phyloP scores from a whole-genome alignment of 495 filamentous ascomycete species.

The Penicillium alfredii region DNA sequence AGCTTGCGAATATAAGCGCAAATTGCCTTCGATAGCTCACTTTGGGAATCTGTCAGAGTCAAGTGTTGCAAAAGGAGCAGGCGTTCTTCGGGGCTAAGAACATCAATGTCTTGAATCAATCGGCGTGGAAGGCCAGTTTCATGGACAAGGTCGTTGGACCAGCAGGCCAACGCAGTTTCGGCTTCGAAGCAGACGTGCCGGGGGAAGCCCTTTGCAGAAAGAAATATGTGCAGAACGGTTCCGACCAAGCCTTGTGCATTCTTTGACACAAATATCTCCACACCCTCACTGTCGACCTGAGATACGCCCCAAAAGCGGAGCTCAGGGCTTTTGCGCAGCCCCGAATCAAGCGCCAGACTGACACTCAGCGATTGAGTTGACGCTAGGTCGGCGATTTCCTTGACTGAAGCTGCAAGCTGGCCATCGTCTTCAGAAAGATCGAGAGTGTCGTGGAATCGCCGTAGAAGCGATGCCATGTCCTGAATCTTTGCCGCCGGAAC shows the following conservation, averaged over 20 bases:
- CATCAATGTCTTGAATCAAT: constrained; percentile 46
- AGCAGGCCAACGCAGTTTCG: constrained; percentile 41
- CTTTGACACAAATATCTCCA: constrained; percentile 51
- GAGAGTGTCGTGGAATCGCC: constrained; percentile 27
- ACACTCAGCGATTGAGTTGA: constrained; percentile 29
- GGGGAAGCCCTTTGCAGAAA: constrained; percentile 44
- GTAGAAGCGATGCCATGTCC: constrained; percentile 27
- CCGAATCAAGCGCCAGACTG: constrained; percentile 48
- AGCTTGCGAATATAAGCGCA: constrained; percentile 41
- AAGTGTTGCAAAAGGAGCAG: constrained; percentile 48
- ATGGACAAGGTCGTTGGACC: constrained; percentile 29
- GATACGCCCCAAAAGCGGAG: constrained; percentile 53
- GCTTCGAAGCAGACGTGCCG: constrained; percentile 48
- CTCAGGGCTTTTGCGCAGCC: constrained; percentile 43
- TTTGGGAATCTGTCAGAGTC: constrained; percentile 30
- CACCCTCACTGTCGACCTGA: constrained; percentile 35
- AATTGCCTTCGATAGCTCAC: constrained; percentile 26
- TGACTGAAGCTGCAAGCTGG: constrained; percentile 23
- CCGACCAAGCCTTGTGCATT: constrained; percentile 44
- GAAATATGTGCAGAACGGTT: constrained; percentile 51
- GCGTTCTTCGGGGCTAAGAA: constrained; percentile 47
- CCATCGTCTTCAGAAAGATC: constrained; percentile 10
- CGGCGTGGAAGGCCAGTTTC: constrained; percentile 38
- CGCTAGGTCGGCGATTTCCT: constrained; percentile 29
- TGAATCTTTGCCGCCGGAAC: constrained; percentile 33